Evolutionary conservation across 331 rosid genomes (phyloP).

Genomic region (Quercus phellos): DNA sequence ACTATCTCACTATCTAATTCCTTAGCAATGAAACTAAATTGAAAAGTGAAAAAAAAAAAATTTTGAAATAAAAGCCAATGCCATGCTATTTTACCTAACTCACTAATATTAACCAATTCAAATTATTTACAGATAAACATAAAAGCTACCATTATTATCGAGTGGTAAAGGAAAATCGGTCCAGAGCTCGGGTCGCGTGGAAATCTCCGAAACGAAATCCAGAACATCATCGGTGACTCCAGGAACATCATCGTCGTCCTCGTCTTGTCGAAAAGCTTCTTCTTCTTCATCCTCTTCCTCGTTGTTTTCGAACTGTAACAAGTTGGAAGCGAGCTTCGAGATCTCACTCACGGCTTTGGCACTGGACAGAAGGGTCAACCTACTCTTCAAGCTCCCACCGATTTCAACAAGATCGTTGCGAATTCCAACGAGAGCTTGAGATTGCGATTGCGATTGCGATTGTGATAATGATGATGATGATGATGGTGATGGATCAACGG

Average conservation of each 20-base stretch:
- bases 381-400: slow-evolving; percentile 66
- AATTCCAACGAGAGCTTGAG: slow-evolving; percentile 54
- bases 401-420: slow-evolving; percentile 87
- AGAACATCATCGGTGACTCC: slow-evolving; percentile 72
- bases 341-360: slow-evolving; percentile 68
- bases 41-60: no score
- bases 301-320: slow-evolving; percentile 37
- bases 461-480: slow-evolving; percentile 3
- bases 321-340: slow-evolving; percentile 68
- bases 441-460: not conserved
- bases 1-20: no score
- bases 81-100: no score
- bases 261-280: slow-evolving; percentile 19
- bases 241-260: slow-evolving; percentile 31
- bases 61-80: no score
- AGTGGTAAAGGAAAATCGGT: slow-evolving; percentile 71
- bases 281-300: slow-evolving; percentile 18
- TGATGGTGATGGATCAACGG: slow-evolving; percentile 19
- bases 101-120: no score
- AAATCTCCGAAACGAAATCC: slow-evolving; percentile 57
- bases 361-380: slow-evolving; percentile 60
- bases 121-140: not conserved
- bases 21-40: no score
- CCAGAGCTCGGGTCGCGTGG: slow-evolving; percentile 69
- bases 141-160: slow-evolving; percentile 43